Evolutionary conservation across 2,329 filamentous ascomycete species (phyloP).

Genomic region (Setomelanomma holmii): DNA sequence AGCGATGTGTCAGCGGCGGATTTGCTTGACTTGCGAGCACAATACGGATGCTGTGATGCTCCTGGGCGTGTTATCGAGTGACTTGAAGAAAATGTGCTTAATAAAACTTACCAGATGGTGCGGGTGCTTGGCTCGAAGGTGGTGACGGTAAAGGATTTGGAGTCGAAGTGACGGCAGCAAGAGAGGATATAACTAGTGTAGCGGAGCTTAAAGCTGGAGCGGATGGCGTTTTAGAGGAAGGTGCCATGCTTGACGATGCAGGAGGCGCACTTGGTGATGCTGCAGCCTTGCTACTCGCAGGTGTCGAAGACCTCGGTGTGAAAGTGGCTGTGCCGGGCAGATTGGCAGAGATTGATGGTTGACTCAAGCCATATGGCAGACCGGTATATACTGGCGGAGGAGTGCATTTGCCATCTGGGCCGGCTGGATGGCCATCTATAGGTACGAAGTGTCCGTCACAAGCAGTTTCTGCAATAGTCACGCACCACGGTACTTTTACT

Average conservation of each 20-base stretch:
- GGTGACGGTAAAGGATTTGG: background rate
- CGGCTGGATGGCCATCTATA: slow-evolving; percentile 14
- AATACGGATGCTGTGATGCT: slow-evolving; percentile 1
- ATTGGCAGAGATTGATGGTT: background rate
- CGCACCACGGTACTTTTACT: slow-evolving; percentile 13
- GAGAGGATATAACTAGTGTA: too few species aligned
- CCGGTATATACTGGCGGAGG: slow-evolving; percentile 11
- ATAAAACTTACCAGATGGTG: background rate
- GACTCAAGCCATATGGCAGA: slow-evolving; percentile 8
- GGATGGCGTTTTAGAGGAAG: background rate
- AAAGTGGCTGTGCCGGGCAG: background rate
- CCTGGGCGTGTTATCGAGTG: background rate
- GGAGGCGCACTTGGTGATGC: background rate
- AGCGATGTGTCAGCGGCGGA: background rate
- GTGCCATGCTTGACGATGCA: background rate
- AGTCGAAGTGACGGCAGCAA: background rate
- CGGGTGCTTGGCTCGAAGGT: background rate
- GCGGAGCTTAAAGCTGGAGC: too few species aligned
- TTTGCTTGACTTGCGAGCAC: background rate
- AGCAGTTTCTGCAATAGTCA: slow-evolving; percentile 21
- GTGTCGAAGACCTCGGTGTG: background rate
- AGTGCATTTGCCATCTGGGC: slow-evolving; percentile 14
- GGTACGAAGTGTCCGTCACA: slow-evolving; percentile 10
- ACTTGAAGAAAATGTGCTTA: background rate
- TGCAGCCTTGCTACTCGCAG: background rate